phyloP scores from a whole-genome alignment of 352 stramenopile species.

The Globisporangium apiculatum region DNA sequence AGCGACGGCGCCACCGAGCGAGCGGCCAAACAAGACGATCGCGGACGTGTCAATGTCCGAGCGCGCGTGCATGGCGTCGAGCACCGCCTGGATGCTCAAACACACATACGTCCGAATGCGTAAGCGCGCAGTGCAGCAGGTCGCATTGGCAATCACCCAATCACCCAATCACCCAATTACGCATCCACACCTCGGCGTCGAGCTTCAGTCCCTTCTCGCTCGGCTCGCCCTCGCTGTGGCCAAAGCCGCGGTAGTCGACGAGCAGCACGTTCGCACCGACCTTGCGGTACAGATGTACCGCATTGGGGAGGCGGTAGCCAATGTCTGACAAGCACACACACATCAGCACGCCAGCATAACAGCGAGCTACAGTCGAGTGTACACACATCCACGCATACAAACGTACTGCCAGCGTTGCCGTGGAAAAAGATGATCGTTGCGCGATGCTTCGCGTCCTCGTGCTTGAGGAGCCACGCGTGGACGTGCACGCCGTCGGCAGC shows the following conservation, averaged over 20 bases:
- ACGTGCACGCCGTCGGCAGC: constrained; percentile 80
- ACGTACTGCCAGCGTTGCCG: constrained; percentile 89
- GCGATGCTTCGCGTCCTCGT: constrained; percentile 34
- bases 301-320: constrained; percentile 91
- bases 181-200: constrained; percentile 75
- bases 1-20: constrained; percentile 88
- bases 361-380: no score
- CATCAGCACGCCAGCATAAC: no score
- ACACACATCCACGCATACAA: background rate
- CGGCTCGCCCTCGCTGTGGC: constrained; percentile 82
- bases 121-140: background rate
- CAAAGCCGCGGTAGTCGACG: constrained; percentile 94
- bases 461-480: constrained; percentile 91
- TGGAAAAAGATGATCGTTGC: constrained; percentile 95
- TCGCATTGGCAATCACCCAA: background rate
- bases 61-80: constrained; percentile 67
- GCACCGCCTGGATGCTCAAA: constrained; percentile 29
- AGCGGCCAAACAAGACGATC: constrained; percentile 90
- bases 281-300: constrained; percentile 84
- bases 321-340: constrained; percentile 60
- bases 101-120: no score
- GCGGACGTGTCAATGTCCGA: constrained; percentile 81
- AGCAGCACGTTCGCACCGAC: constrained; percentile 88
- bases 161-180: background rate
- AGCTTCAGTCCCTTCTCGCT: constrained; percentile 88